Conservation (phyloP, 768 basidiomycete species). For the Hygrocybe coccinea region DNA sequence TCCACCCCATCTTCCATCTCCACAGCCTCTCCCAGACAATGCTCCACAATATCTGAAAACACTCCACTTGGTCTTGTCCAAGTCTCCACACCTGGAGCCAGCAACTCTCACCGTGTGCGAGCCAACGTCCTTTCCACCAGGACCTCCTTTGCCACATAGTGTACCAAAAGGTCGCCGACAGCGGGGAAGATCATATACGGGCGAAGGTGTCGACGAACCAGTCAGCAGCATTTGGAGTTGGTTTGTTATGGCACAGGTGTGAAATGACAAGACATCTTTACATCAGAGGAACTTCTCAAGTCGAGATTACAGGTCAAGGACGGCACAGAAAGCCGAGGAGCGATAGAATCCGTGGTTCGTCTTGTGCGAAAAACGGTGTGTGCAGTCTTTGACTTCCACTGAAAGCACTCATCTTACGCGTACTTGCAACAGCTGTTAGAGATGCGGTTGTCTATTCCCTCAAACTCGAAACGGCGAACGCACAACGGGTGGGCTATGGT, state of each 20-base stretch:
- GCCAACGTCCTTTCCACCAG: conserved; percentile 46
- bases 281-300: conserved; percentile 1
- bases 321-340: conserved; percentile 74
- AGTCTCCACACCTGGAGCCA: conserved; percentile 67
- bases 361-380: conserved; percentile 66
- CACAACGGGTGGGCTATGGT: conserved; percentile 81
- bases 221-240: conserved; percentile 68
- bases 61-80: conserved; percentile 52
- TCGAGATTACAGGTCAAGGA: conserved; percentile 61
- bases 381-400: conserved; percentile 11
- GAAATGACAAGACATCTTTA: conserved; percentile 2
- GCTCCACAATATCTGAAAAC: conserved; percentile 49
- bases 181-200: conserved; percentile 63
- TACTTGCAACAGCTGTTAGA: conserved; percentile 46
- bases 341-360: conserved; percentile 70
- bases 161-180: conserved; percentile 58
- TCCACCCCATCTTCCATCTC: conserved; percentile 24
- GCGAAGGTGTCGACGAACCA: conserved; percentile 52
- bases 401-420: conserved; percentile 1
- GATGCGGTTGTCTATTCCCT: conserved; percentile 53
- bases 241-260: conserved; percentile 69
- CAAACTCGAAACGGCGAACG: conserved; percentile 55
- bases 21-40: conserved; percentile 45
- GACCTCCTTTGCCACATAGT: conserved; percentile 55
- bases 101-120: conserved; percentile 50